phyloP scores from a whole-genome alignment of 23 red algal species.

The Chondrus crispus region DNA sequence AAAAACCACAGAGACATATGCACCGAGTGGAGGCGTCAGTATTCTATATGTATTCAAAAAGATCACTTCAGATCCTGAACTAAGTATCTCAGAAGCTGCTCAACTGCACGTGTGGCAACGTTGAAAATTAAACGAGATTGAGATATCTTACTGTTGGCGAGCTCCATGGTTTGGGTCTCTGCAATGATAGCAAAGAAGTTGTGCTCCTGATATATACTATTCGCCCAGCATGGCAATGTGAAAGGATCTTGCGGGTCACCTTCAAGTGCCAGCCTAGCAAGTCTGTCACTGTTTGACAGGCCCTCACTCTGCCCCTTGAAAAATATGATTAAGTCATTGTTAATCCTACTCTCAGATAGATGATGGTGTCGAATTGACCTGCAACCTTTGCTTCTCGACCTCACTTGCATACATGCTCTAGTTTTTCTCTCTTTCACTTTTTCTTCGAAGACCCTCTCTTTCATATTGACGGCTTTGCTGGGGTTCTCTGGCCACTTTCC shows the following conservation, averaged over 20 bases:
- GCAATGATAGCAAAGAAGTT: background rate
- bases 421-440: conserved; percentile 29
- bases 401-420: background rate
- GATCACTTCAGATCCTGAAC: background rate
- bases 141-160: background rate
- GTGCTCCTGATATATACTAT: background rate
- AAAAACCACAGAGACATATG: background rate
- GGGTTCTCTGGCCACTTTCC: conserved; percentile 39
- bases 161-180: background rate
- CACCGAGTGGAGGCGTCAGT: background rate
- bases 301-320: background rate
- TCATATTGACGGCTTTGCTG: conserved; percentile 37
- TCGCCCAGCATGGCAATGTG: background rate
- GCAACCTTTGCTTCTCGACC: background rate
- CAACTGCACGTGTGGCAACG: background rate
- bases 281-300: background rate
- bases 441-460: conserved; percentile 27
- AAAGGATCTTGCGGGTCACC: background rate
- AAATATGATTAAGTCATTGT: background rate
- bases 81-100: background rate
- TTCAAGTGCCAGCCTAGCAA: background rate
- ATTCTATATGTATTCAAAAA: background rate
- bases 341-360: background rate
- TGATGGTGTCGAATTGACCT: background rate
- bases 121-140: background rate